Evolutionary conservation across 768 basidiomycete species (phyloP), one percentile per base, ranked within the genome.

Genomic region (Phylloporus arenicola): DNA sequence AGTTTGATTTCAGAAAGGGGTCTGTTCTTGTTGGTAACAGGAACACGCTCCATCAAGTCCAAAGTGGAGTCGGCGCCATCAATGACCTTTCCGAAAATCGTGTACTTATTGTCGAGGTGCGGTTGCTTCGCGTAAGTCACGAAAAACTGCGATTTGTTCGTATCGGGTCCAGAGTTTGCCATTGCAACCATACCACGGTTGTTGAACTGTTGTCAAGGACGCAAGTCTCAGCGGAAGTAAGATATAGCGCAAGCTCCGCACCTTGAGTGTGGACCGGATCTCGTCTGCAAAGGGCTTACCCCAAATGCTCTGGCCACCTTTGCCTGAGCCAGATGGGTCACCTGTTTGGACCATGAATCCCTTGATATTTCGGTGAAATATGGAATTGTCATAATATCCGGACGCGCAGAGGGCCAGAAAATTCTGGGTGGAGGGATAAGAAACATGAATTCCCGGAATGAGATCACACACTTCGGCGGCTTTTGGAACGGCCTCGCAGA

Each of bases 231-330:
- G 35, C 20, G 16, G 29, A 29, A 38, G 20, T 3, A 24, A 17
- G 34, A 19, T 22, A 41, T n/a, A 13, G 8, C 3, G 33, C 0
- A 41, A 46, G 20, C 29, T 48, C 63, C 63, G 49, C 50, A 92
- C 94, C 77, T 96, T 95, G 57, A 99, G 76, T 6, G 96, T 99
- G 39, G 92, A 88, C 43, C 93, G 77, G 38, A 96, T 79, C 73
- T 99, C 96, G 63, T 98, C 95, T 14, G 82, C 67, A 62, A 96
- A 98, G 0, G 94, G 83, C 51, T 80, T 81, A 3, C 92, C 93
- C 92, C 94, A 98, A 57, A 97, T 88, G 61, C 89, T 93, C 71
- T 97, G 92, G 12, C 96, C 96, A 34, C 91, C 93, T 68, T 97
- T 99, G 24, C 96, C 96, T 24, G 89, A 81, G 20, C 92, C 91